Base-by-base conservation (phyloP, 345 rosid species). In the Clausena lansium region DNA sequence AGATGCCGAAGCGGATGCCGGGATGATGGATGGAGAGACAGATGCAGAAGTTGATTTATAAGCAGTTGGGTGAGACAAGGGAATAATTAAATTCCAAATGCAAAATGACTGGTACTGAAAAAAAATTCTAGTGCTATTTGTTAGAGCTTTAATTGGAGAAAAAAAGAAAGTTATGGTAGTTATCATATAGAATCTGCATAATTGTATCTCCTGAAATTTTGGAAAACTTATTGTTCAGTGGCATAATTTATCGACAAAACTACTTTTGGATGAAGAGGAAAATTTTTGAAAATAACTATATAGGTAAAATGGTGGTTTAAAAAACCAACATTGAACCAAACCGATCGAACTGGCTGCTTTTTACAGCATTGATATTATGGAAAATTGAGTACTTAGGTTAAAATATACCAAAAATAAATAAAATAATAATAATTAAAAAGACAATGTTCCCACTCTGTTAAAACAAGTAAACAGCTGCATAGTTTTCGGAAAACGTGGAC, bases 1-100 rank as follows among this genome's bases (percentile, higher is more conserved):
- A 19, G 92, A 92, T 25, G 88, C 83, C 0, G 90, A 88, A 77
- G 86, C 70, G 13, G 94, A 89, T 74, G 76, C 84, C 1, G 96
- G 90, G 24, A 47, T 81, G 76, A 75, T 87, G 20, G 96, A 95
- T 25, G 86, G 91, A 15, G 98, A 94, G 85, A 84, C 97, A 2
- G 98, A 96, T 71, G 88, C 91, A 15, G 97, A 92, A 78, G 89
- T 77, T 65, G 92, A 92, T 74, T 73, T 80, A 50, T 90, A 89
- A 76, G 80, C 80, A 59, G 84, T 77, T 2, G 79, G 88, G 70
- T 87, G 79, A 84, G 52, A 67, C 70, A 6, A 59, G 17, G 20
- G 1, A 59, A 30, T 14, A 58, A 67, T 13, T 39, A 41, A 45
- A 13, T 67, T 67, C 35, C 33, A 32, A 59, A 27, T 60, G 17